Base-by-base conservation (phyloP, 2,329 filamentous ascomycete species). In the Aspergillus sp. region DNA sequence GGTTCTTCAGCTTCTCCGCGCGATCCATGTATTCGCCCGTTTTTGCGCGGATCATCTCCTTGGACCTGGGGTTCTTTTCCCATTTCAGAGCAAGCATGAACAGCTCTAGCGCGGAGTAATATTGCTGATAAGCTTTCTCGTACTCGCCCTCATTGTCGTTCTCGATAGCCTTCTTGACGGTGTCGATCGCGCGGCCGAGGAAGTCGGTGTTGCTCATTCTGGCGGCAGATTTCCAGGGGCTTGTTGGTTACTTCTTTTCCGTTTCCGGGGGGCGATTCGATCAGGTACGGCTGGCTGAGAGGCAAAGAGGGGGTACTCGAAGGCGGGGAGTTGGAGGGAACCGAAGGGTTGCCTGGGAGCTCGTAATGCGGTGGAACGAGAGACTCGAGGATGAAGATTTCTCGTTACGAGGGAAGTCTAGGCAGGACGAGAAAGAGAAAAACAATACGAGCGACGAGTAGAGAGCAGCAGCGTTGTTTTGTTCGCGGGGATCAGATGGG, bases 51-150 rank as follows among this genome's bases (percentile, higher is more conserved):
- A 99, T 97, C 85, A 96, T 96, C 73, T 96, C 92, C 81, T 98
- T 98, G 63, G 91, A 93, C 68, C 93, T 93, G 62, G 90, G 87
- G 79, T 97, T 98, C 85, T 98, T 99, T 81, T 99, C 95, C 93
- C 93, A 99, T 82, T 99, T 99, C 59, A 99, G 84, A 34, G 95
- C 95, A 60, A 98, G 89, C 90, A 99, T 96, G 82, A 98, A 99
- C 57, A 98, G 86, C 78, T 99, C 93, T 67, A 99, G 89, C 51
- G 93, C 89, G 66, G 91, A 88, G 81, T 96, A 97, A 85, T 99
- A 99, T 62, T 89, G 84, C 73, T 96, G 90, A 76, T 98, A 98
- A 56, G 95, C 95, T 76, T 96, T 93, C 70, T 97, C 92, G 78
- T 99, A 99, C 74, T 98, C 91, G 73, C 91, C 93, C 45, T 90